phyloP scores from a whole-genome alignment of 331 rosid genomes.

The Stylosanthes scabra region DNA sequence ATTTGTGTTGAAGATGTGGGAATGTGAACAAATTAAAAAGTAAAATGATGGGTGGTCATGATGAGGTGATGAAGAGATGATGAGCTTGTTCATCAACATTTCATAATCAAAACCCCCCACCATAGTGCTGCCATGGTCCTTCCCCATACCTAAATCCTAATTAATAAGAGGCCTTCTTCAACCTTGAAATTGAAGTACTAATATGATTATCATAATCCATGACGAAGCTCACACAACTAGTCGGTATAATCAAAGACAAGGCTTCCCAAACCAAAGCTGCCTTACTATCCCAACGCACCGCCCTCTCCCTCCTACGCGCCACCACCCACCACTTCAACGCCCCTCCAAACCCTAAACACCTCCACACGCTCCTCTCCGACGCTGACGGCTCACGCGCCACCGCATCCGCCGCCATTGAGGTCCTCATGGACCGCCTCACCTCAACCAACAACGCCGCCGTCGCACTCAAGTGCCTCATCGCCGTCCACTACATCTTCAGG shows the following conservation, averaged over 20 bases:
- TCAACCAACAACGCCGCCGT: constrained; percentile 73
- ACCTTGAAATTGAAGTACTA: too few species aligned
- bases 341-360: constrained; percentile 57
- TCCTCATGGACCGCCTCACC: constrained; percentile 78
- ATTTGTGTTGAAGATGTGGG: too few species aligned
- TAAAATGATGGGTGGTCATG: too few species aligned
- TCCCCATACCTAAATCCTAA: too few species aligned
- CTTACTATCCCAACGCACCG: constrained; percentile 49
- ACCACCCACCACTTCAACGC: constrained; percentile 68
- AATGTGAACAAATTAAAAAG: too few species aligned
- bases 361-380: constrained; percentile 61
- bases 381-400: constrained; percentile 77
- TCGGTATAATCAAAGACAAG: constrained; percentile 78
- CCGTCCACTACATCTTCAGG: constrained; percentile 61
- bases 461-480: constrained; percentile 80
- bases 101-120: too few species aligned
- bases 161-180: too few species aligned
- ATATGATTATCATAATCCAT: too few species aligned
- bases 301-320: constrained; percentile 64
- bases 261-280: constrained; percentile 83
- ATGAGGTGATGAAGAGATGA: too few species aligned
- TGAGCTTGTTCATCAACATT: too few species aligned
- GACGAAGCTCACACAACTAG: too few species aligned
- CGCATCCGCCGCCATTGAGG: constrained; percentile 62
- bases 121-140: too few species aligned